These are phyloP conservation scores for Limnanthes douglasii DNA, from an alignment of 345 rosid genomes.

Conservation along the genomic window DNA sequence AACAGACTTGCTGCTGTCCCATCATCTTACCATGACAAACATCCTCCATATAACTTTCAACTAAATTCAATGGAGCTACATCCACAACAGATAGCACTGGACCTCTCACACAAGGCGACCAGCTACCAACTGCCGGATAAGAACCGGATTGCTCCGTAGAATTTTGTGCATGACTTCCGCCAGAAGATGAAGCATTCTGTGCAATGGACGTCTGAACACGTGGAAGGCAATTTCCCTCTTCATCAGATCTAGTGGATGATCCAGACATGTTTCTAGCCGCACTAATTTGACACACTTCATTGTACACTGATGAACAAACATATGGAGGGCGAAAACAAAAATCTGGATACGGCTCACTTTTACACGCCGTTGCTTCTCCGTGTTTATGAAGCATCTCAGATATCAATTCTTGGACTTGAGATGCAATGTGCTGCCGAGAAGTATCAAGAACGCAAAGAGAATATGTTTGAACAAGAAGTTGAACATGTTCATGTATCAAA, in stretches of 20 bases:
- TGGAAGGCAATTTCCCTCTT: constrained; percentile 5
- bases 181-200: constrained; percentile 8
- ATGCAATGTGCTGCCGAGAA: constrained; percentile 49
- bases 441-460: constrained; percentile 68
- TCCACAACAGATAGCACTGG: constrained; percentile 36
- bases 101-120: constrained; percentile 29
- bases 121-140: constrained; percentile 12
- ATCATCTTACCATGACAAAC: constrained; percentile 38
- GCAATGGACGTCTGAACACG: constrained; percentile 12
- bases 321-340: constrained; percentile 27
- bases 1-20: not conserved
- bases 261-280: constrained; percentile 9
- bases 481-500: constrained; percentile 73
- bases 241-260: constrained; percentile 8
- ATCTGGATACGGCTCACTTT: constrained; percentile 37
- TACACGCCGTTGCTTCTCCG: constrained; percentile 31
- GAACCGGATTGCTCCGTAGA: constrained; percentile 12
- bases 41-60: constrained; percentile 44
- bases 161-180: constrained; percentile 6
- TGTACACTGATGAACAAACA: constrained; percentile 23
- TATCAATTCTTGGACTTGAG: constrained; percentile 56
- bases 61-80: constrained; percentile 48
- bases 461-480: constrained; percentile 79
- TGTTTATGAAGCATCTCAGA: constrained; percentile 51
- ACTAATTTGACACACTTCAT: constrained; percentile 10